These are phyloP conservation scores for Geotrichum aggregatum DNA, from an alignment of 1,139 yeast genomes.

Conservation along the genomic window DNA sequence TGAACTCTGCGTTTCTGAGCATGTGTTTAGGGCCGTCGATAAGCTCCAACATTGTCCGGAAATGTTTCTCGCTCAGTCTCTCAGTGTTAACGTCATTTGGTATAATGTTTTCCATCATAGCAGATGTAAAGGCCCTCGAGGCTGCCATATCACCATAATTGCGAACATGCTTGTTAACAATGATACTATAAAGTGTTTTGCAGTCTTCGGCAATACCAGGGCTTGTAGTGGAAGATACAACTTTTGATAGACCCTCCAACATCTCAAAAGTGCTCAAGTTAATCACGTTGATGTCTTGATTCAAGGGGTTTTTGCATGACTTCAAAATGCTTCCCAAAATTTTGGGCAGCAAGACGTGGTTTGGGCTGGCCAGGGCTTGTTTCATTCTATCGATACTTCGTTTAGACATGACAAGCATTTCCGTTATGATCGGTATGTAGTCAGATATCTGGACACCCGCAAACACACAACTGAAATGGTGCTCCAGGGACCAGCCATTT, in stretches of 20 bases:
- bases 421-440: constrained; percentile 11
- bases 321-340: constrained; percentile 6
- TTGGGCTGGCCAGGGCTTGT: background rate
- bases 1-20: constrained; percentile 7
- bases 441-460: constrained; percentile 8
- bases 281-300: constrained; percentile 5
- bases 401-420: constrained; percentile 6
- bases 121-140: background rate
- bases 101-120: constrained; percentile 1
- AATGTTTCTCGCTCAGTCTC: constrained; percentile 4
- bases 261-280: constrained; percentile 8
- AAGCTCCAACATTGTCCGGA: constrained; percentile 11
- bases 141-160: background rate
- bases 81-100: background rate
- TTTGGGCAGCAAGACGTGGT: background rate
- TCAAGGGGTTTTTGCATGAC: constrained; percentile 9
- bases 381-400: background rate
- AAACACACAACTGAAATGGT: constrained; percentile 4
- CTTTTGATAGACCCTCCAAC: constrained; percentile 4
- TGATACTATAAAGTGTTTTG: constrained; percentile 9
- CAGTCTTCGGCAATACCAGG: constrained; percentile 10
- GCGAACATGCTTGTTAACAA: constrained; percentile 1
- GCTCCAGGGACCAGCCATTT: constrained; percentile 9
- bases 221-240: background rate
- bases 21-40: constrained; percentile 13